Conservation (phyloP, 2,329 filamentous ascomycete genomes). For the Nigrospora oryzae region DNA sequence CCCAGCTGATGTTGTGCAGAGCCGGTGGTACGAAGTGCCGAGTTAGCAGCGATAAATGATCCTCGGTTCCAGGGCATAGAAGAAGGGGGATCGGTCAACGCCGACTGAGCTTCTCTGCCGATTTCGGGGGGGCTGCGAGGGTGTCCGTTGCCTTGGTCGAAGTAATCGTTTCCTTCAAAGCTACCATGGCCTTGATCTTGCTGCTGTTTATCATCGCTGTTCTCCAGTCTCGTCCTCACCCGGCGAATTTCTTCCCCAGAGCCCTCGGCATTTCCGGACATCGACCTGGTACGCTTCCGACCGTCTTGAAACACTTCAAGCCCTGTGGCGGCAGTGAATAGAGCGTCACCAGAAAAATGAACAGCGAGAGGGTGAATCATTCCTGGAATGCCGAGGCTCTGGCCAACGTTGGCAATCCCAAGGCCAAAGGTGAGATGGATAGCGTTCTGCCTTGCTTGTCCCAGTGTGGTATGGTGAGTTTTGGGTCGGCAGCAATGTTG, state of each 20-base stretch:
- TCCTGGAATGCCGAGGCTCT: slow-evolving; percentile 17
- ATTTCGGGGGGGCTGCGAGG: slow-evolving; percentile 15
- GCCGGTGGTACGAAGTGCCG: slow-evolving; percentile 31
- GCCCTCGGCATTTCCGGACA: slow-evolving; percentile 33
- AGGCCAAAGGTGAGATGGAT: slow-evolving; percentile 29
- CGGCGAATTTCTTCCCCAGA: slow-evolving; percentile 25
- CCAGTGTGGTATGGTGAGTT: slow-evolving; percentile 15
- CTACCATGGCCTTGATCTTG: slow-evolving; percentile 9
- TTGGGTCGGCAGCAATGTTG: slow-evolving; percentile 35
- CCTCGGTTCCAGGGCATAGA: slow-evolving; percentile 46
- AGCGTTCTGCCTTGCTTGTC: slow-evolving; percentile 33
- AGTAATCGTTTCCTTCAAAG: slow-evolving; percentile 15
- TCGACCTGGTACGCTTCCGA: slow-evolving; percentile 28
- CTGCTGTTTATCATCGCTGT: slow-evolving; percentile 8
- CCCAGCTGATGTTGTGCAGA: slow-evolving; percentile 29
- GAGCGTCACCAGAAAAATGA: slow-evolving; percentile 34
- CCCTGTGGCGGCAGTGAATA: slow-evolving; percentile 29
- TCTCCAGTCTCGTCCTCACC: slow-evolving; percentile 25
- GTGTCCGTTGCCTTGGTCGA: slow-evolving; percentile 8
- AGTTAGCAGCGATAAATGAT: slow-evolving; percentile 36
- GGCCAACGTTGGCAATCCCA: slow-evolving; percentile 27
- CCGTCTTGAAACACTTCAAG: slow-evolving; percentile 16
- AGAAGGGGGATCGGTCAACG: slow-evolving; percentile 58
- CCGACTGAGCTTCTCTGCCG: slow-evolving; percentile 47
- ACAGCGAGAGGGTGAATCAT: slow-evolving; percentile 34